A percentile compares a stretch with the other conserved stretches of the same genome.
phyloP scores from a whole-genome alignment of 1,284 basidiomycete genomes.

The Leccinum subrobustum region DNA sequence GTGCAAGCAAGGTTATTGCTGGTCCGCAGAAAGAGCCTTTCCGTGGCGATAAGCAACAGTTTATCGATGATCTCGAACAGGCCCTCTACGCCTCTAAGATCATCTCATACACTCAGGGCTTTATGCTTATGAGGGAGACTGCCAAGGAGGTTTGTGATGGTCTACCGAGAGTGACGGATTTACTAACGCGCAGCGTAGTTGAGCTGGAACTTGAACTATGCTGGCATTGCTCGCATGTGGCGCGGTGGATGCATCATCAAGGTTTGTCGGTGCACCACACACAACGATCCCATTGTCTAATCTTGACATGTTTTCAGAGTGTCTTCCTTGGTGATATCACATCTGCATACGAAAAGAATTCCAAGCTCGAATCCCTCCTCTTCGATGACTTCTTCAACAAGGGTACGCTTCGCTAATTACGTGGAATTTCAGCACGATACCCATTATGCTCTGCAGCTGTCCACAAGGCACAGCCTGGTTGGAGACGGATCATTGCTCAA shows the following conservation, averaged over 20 bases:
- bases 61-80: constrained; percentile 99
- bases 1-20: constrained; percentile 88
- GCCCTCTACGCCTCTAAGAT: constrained; percentile 99
- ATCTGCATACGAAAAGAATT: constrained; percentile 86
- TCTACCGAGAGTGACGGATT: neutral
- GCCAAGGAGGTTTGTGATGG: constrained; percentile 78
- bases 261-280: constrained; percentile 35
- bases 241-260: constrained; percentile 99
- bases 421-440: constrained; percentile 1
- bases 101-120: constrained; percentile 98
- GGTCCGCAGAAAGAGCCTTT: constrained; percentile 92
- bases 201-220: constrained; percentile 87
- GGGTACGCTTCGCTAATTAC: constrained; percentile 41
- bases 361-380: constrained; percentile 87
- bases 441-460: constrained; percentile 52
- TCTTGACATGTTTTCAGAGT: constrained; percentile 43
- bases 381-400: constrained; percentile 99
- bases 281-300: constrained; percentile 3
- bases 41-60: constrained; percentile 98
- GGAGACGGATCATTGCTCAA: constrained; percentile 97
- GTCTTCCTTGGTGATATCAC: constrained; percentile 97
- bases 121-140: constrained; percentile 99
- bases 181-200: constrained; percentile 41
- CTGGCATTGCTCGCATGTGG: constrained; percentile 99
- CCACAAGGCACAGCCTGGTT: constrained; percentile 94